phyloP scores from a whole-genome alignment of 108 stramenopile genomes.

The Aurantiochytrium sp. region DNA sequence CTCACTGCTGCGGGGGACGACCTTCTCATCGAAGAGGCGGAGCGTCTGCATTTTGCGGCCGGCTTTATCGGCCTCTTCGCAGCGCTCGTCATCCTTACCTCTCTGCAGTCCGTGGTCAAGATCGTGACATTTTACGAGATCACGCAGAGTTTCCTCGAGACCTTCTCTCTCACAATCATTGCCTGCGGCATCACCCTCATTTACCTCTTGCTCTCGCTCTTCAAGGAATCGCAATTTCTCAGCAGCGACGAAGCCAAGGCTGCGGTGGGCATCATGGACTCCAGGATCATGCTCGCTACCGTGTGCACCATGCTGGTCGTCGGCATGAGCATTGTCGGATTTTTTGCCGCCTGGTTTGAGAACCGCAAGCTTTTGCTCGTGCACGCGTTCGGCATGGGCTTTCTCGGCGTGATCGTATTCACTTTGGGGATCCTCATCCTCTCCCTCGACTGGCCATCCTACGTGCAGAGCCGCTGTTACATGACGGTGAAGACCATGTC shows the following conservation, averaged over 20 bases:
- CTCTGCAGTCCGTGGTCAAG: not conserved
- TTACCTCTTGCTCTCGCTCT: not conserved
- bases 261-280: not conserved
- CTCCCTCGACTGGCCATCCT: not conserved
- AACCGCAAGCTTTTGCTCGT: not conserved
- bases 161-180: not conserved
- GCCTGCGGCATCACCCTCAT: not conserved
- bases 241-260: not conserved
- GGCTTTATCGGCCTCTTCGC: not conserved
- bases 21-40: not conserved
- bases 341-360: conserved; percentile 26
- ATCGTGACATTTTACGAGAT: conserved; percentile 12
- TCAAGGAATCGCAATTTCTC: not conserved
- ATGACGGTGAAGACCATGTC: not conserved
- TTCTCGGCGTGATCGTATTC: not conserved
- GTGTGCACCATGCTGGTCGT: not conserved
- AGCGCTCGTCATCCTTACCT: not conserved
- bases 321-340: not conserved
- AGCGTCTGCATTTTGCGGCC: not conserved
- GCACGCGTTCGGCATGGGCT: not conserved
- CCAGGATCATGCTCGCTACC: not conserved
- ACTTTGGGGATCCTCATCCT: not conserved
- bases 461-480: not conserved
- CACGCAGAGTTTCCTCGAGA: not conserved
- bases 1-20: not conserved